Evolutionary conservation across 345 rosid genomes (phyloP).

Genomic region (Rubroshorea leprosula): DNA sequence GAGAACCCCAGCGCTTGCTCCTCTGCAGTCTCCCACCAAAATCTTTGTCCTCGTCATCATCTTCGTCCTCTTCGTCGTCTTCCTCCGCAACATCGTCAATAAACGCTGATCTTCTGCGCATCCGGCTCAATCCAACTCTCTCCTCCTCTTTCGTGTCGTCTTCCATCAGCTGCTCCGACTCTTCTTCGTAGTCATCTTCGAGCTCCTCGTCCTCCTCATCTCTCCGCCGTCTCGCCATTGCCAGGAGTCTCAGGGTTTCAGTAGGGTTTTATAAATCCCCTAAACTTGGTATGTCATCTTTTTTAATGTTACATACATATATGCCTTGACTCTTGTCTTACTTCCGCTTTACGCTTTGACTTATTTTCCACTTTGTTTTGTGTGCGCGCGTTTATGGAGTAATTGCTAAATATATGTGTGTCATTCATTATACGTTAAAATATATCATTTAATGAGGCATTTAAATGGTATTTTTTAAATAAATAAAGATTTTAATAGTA

Average conservation of each 20-base stretch:
- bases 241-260: conserved; percentile 9
- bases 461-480: too few species aligned
- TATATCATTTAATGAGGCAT: too few species aligned
- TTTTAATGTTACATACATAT: too few species aligned
- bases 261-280: too few species aligned
- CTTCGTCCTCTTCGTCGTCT: conserved; percentile 57
- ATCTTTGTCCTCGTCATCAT: conserved; percentile 58
- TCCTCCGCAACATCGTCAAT: conserved; percentile 77
- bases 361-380: too few species aligned
- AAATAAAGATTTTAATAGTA: too few species aligned
- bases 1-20: conserved; percentile 23
- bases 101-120: conserved; percentile 70
- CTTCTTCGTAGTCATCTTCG: conserved; percentile 39
- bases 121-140: conserved; percentile 28
- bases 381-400: too few species aligned
- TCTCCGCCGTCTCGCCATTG: conserved; percentile 42
- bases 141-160: conserved; percentile 48
- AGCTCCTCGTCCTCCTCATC: conserved; percentile 49
- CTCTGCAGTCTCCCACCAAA: conserved; percentile 35
- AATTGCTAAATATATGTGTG: too few species aligned
- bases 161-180: conserved; percentile 27
- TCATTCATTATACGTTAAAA: too few species aligned
- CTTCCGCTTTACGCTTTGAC: too few species aligned
- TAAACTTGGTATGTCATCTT: too few species aligned
- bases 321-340: too few species aligned